These are phyloP conservation scores for Phytophthora sp. DNA, from an alignment of 352 stramenopile species.

Conservation along the genomic window DNA sequence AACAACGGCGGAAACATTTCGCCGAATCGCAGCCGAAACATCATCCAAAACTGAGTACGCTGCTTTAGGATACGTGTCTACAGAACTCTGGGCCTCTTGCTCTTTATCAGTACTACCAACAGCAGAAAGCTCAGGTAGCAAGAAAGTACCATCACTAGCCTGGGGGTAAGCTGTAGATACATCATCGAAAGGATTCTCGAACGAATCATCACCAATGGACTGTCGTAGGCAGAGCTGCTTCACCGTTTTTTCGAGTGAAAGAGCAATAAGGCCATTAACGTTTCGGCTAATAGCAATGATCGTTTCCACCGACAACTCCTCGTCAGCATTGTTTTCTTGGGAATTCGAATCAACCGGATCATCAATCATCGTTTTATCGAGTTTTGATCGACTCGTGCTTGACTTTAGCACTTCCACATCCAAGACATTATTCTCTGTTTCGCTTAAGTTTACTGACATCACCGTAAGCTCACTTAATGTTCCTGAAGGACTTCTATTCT, in stretches of 20 bases:
- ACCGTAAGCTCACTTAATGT: constrained; percentile 12
- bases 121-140: not conserved
- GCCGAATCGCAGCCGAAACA: constrained; percentile 30
- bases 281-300: constrained; percentile 46
- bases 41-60: constrained; percentile 11
- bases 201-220: not conserved
- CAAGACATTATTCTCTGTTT: not conserved
- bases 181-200: not conserved
- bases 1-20: constrained; percentile 37
- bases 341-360: not conserved
- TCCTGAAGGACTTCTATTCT: constrained; percentile 1
- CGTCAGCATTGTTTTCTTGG: constrained; percentile 20
- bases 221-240: constrained; percentile 11
- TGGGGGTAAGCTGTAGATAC: not conserved
- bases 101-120: not conserved
- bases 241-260: constrained; percentile 41
- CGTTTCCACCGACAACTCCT: constrained; percentile 36
- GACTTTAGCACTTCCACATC: constrained; percentile 1
- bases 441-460: constrained; percentile 17
- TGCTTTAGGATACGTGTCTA: not conserved
- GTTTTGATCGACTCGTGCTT: not conserved
- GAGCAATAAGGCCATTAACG: constrained; percentile 45
- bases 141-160: not conserved
- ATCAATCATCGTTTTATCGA: not conserved
- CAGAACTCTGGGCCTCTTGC: not conserved